Conservation (phyloP, 176 grass and related monocot genomes). For the Oryza longistaminata region DNA sequence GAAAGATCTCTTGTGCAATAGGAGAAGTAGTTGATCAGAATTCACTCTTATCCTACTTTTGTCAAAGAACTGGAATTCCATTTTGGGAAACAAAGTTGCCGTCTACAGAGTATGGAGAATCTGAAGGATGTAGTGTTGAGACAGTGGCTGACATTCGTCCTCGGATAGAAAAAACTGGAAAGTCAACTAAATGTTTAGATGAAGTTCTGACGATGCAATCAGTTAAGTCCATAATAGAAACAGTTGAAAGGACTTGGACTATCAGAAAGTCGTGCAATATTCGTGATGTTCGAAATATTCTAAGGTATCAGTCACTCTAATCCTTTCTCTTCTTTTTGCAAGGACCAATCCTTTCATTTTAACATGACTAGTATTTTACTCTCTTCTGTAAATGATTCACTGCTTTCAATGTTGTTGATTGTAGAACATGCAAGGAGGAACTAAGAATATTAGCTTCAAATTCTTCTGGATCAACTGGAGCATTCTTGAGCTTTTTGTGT, state of each 20-base stretch:
- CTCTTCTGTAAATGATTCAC: conserved; percentile 30
- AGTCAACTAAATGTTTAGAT: conserved; percentile 34
- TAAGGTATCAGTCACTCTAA: conserved; percentile 55
- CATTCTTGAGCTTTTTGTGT: conserved; percentile 61
- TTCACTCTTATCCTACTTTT: conserved; percentile 63
- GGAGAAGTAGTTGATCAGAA: conserved; percentile 50
- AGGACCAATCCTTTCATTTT: conserved; percentile 20
- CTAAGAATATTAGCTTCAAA: conserved; percentile 56
- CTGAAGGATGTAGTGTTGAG: conserved; percentile 31
- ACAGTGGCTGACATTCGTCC: neutral
- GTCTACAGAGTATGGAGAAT: conserved; percentile 36
- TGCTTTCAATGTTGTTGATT: conserved; percentile 34
- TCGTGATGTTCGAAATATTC: conserved; percentile 46
- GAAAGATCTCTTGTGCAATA: conserved; percentile 63
- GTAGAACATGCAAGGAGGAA: conserved; percentile 69
- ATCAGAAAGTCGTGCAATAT: conserved; percentile 44
- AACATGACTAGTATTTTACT: conserved; percentile 2
- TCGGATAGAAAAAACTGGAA: conserved; percentile 25
- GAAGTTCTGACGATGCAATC: conserved; percentile 43
- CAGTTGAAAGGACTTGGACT: conserved; percentile 61
- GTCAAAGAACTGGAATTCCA: conserved; percentile 44
- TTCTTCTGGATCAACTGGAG: conserved; percentile 45
- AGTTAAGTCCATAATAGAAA: conserved; percentile 55
- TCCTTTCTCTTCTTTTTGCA: neutral
- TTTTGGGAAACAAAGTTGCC: conserved; percentile 42